Base-by-base conservation (phyloP, 106 monocot species). In the Platanthera guangdongensis region DNA sequence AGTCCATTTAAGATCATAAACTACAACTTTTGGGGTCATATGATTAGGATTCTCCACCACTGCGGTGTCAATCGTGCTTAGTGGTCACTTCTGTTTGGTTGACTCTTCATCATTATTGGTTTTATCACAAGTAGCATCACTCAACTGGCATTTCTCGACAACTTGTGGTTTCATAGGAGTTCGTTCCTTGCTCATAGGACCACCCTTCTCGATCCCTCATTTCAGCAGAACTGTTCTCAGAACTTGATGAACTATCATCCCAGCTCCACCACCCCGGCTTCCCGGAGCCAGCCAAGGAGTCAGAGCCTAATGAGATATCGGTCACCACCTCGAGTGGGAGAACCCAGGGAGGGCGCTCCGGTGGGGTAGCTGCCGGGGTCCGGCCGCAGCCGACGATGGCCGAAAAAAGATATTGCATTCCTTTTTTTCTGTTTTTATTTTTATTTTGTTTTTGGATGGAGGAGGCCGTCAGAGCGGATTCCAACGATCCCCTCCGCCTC, bases 1-100 rank as follows among this genome's bases (percentile, higher is more conserved):
- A 0, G 90, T 94, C 94, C 99, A 99, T 50, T 94, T 99, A 2
- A 69, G 68, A 8, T 99, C 94, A 73, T 99, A 87, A 73, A 99
- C 68, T 1, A 67, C 78, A 52, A 92, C 80, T 64, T 84, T 92
- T n/a, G 91, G 75, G 15, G 52, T 3, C 47, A 28, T 52, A 10
- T 6, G 16, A 28, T 54, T 80, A 11, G 45, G 50, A 47, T 82
- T 90, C 74, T 93, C 89, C 47, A 76, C 28, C 7, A 64, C 15
- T 45, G 82, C 54, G 47, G 57, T 53, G 16, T 78, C 82, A 16
- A 22, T 73, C 53, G 75, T 90, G 52, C 45, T 77, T 6, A 59
- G 49, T 72, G 57, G 84, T 45, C 76, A 74, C 57, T 80, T 89
- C 52, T 81, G 84, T 39, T 59, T 54, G 21, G 19, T 57, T 52